A percentile compares a stretch with the other conserved stretches of the same genome.
Conservation (phyloP, 805 yeast genomes). For the Monosporozyma aquatica region DNA sequence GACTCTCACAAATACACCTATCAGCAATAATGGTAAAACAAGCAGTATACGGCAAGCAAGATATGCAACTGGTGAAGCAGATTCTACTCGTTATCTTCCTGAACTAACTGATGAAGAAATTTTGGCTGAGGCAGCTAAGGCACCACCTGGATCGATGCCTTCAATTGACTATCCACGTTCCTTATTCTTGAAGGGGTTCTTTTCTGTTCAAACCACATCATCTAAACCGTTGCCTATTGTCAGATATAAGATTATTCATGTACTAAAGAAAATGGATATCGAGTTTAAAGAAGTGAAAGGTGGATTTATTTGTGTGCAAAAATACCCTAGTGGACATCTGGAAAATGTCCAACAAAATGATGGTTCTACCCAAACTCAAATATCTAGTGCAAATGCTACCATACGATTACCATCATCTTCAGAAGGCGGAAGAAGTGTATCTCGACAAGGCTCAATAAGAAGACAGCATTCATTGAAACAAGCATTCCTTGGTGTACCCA, state of each 20-base stretch:
- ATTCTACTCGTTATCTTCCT: conserved; percentile 7
- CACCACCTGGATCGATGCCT: conserved; percentile 77
- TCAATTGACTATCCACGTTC: conserved; percentile 91
- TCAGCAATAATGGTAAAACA: conserved; percentile 6
- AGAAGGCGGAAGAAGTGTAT: conserved; percentile 7
- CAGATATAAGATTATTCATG: conserved; percentile 72
- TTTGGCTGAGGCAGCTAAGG: conserved; percentile 41
- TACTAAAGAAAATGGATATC: conserved; percentile 67
- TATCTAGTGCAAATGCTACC: background rate
- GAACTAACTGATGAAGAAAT: conserved; percentile 42
- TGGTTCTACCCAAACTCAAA: conserved; percentile 29
- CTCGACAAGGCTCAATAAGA: conserved; percentile 33
- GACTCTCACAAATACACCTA: conserved; percentile 1
- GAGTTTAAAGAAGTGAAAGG: conserved; percentile 85
- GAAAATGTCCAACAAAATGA: background rate
- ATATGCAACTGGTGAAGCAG: background rate
- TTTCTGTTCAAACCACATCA: conserved; percentile 90
- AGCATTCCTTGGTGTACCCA: conserved; percentile 37
- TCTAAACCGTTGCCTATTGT: conserved; percentile 86
- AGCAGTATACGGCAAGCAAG: background rate
- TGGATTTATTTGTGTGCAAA: conserved; percentile 78
- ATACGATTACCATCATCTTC: conserved; percentile 3
- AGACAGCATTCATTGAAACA: conserved; percentile 27
- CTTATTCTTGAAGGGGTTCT: conserved; percentile 83
- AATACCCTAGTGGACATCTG: conserved; percentile 27